phyloP scores from a whole-genome alignment of 768 basidiomycete genomes.

The Leccinum obscurum region DNA sequence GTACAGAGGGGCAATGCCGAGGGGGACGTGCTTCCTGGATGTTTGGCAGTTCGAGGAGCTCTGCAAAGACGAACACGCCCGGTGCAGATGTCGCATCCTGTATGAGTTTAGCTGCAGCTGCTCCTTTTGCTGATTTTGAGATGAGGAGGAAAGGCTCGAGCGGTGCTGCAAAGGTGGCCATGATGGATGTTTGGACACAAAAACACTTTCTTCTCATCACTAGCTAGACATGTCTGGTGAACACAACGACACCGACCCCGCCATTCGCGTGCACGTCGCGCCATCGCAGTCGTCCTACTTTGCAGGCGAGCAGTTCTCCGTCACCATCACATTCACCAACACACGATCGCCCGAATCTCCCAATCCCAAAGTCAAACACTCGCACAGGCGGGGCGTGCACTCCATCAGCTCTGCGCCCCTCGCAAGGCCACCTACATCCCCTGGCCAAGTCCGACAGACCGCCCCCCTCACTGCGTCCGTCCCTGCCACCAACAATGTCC shows the following conservation, averaged over 20 bases:
- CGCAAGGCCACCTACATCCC: constrained; percentile 80
- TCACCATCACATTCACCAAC: constrained; percentile 86
- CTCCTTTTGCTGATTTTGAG: constrained; percentile 89
- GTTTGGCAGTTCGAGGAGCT: constrained; percentile 78
- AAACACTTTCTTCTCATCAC: neutral
- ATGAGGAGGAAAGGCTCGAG: constrained; percentile 91
- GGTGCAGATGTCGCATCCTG: constrained; percentile 85
- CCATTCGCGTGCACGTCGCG: constrained; percentile 67
- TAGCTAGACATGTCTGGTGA: constrained; percentile 26
- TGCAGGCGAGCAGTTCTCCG: constrained; percentile 85
- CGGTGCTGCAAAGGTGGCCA: constrained; percentile 59
- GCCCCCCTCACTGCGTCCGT: constrained; percentile 26
- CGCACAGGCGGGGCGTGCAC: constrained; percentile 72
- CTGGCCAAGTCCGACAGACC: constrained; percentile 55
- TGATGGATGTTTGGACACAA: constrained; percentile 23
- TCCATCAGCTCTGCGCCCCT: constrained; percentile 83
- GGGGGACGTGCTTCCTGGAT: constrained; percentile 71
- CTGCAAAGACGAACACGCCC: constrained; percentile 90
- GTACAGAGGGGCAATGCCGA: neutral
- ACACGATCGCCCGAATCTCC: constrained; percentile 54
- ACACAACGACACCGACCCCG: constrained; percentile 38
- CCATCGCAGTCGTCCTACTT: constrained; percentile 91
- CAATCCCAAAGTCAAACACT: constrained; percentile 33
- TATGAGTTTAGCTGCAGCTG: constrained; percentile 86
- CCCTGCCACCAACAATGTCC: constrained; percentile 21